Evolutionary conservation across 176 grass and related monocot species (phyloP).

Genomic region (Paspalum vaginatum): DNA sequence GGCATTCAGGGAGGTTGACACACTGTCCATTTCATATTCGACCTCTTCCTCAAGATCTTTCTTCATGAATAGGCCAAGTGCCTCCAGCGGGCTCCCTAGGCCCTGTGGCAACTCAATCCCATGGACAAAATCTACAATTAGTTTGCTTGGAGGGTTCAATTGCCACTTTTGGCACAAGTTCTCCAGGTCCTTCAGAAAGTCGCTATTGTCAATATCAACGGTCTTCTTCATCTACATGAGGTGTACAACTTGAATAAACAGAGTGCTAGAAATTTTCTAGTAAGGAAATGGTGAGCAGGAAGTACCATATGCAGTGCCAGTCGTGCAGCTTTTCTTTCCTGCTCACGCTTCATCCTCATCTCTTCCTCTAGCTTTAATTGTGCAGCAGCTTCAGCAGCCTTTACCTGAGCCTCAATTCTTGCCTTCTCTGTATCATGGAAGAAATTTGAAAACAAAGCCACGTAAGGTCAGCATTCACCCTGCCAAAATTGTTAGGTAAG

Average conservation of each 20-base stretch:
- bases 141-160: conserved; percentile 36
- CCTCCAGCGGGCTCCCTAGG: conserved; percentile 64
- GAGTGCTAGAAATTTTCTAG: conserved; percentile 21
- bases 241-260: conserved; percentile 18
- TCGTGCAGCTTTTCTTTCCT: conserved; percentile 81
- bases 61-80: conserved; percentile 81
- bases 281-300: conserved; percentile 10
- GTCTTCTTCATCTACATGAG: conserved; percentile 82
- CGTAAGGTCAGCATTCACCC: conserved; percentile 15
- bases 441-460: conserved; percentile 3
- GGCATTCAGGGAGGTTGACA: conserved; percentile 33
- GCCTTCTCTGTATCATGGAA: conserved; percentile 59
- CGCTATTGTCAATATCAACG: conserved; percentile 81
- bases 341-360: conserved; percentile 59
- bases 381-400: conserved; percentile 66
- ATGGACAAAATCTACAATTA: conserved; percentile 47
- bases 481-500: background rate
- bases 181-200: conserved; percentile 66
- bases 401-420: conserved; percentile 82
- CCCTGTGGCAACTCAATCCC: conserved; percentile 49
- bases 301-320: conserved; percentile 68
- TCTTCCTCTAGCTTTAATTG: conserved; percentile 66
- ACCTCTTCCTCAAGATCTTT: conserved; percentile 59
- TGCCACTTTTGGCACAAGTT: conserved; percentile 53
- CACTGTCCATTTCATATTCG: conserved; percentile 52